Percentiles rank a stretch among this genome's conserved stretches.
Conservation (phyloP, 441 rosid species). For the Rhodomyrtus psidioides region DNA sequence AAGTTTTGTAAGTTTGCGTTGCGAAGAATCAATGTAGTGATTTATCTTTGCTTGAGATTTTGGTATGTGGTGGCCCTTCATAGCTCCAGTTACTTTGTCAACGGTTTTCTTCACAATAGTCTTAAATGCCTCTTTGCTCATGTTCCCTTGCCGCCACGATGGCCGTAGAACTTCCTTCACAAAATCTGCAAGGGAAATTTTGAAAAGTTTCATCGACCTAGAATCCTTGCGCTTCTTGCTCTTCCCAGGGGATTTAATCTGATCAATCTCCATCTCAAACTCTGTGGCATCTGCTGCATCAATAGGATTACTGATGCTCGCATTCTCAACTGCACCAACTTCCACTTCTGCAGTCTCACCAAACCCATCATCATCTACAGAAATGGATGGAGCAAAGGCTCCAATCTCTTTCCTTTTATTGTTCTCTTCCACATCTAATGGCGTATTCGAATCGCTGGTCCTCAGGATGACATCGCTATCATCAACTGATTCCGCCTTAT, state of each 20-base stretch:
- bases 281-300: slow-evolving; percentile 17
- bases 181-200: slow-evolving; percentile 64
- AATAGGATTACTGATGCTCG: slow-evolving; percentile 34
- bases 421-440: slow-evolving; percentile 51
- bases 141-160: slow-evolving; percentile 85
- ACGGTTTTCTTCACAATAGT: slow-evolving; percentile 86
- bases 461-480: slow-evolving; percentile 28
- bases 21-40: slow-evolving; percentile 67
- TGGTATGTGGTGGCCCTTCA: slow-evolving; percentile 66
- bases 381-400: slow-evolving; percentile 21
- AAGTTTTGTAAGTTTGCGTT: slow-evolving; percentile 74
- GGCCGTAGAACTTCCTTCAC: slow-evolving; percentile 88
- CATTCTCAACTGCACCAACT: slow-evolving; percentile 52
- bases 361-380: slow-evolving; percentile 45
- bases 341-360: slow-evolving; percentile 66
- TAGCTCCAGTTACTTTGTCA: slow-evolving; percentile 79
- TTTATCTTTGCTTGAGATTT: slow-evolving; percentile 77
- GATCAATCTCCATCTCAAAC: slow-evolving; percentile 49
- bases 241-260: slow-evolving; percentile 46
- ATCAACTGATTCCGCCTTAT: slow-evolving; percentile 30
- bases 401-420: slow-evolving; percentile 28
- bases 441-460: slow-evolving; percentile 41
- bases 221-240: slow-evolving; percentile 48
- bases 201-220: slow-evolving; percentile 65
- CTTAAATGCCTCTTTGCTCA: slow-evolving; percentile 96